Conservation (phyloP, 345 rosid species). For the Aquilaria malaccensis region DNA sequence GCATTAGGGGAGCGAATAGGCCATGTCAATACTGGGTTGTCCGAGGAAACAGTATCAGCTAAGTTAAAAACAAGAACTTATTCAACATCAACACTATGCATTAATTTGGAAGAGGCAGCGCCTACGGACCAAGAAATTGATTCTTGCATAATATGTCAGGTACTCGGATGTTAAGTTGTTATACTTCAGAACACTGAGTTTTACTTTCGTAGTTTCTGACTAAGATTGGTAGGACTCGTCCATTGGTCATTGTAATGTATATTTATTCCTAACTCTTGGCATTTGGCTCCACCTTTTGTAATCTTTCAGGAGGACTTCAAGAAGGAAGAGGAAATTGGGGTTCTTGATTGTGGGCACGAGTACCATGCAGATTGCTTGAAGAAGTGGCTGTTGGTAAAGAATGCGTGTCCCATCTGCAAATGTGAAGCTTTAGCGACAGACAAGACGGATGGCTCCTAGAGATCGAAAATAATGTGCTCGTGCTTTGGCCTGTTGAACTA, state of each 20-base stretch:
- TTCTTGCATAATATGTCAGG: constrained; percentile 92
- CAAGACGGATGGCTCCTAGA: constrained; percentile 15
- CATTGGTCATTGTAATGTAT: neutral
- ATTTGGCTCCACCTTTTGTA: constrained; percentile 1
- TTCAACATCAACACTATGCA: constrained; percentile 20
- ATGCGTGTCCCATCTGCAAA: constrained; percentile 85
- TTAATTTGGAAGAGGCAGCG: constrained; percentile 57
- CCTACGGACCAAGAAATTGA: constrained; percentile 45
- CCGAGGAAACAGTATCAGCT: constrained; percentile 44
- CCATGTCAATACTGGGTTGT: constrained; percentile 69
- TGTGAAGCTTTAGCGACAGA: constrained; percentile 52
- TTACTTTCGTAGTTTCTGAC: neutral
- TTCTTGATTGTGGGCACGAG: constrained; percentile 66
- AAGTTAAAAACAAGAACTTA: constrained; percentile 45
- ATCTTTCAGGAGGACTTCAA: constrained; percentile 52
- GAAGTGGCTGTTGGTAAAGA: constrained; percentile 84
- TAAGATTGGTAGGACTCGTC: neutral
- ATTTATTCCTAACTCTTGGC: neutral
- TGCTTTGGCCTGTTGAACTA: constrained; percentile 15
- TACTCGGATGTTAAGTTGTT: constrained; percentile 15
- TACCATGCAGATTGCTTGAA: constrained; percentile 78
- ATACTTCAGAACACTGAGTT: neutral
- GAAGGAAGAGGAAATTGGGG: constrained; percentile 48
- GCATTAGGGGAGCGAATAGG: constrained; percentile 80
- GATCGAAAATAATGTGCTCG: constrained; percentile 7